Percentiles rank a stretch among this genome's conserved stretches.
Conservation (phyloP, 1,284 basidiomycete species). For the Ustanciosporium gigantosporum region DNA sequence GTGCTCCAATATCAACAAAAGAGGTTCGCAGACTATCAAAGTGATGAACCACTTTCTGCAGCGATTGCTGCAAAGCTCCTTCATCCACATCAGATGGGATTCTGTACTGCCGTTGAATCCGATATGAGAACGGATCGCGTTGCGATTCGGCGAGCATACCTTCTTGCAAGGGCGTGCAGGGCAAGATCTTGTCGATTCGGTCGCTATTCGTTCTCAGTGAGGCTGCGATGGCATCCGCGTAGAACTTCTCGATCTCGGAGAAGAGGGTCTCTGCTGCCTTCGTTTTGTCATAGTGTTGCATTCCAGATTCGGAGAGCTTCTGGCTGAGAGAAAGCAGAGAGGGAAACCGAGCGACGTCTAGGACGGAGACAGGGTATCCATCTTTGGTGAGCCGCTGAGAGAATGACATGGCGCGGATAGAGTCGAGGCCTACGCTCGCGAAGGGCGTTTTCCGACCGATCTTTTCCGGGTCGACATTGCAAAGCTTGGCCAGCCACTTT, state of each 20-base stretch:
- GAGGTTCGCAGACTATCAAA: slow-evolving; percentile 49
- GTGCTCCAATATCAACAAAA: slow-evolving; percentile 36
- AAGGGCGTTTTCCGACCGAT: slow-evolving; percentile 51
- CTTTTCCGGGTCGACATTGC: slow-evolving; percentile 32
- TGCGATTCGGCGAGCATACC: slow-evolving; percentile 57
- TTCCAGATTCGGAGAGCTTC: slow-evolving; percentile 27
- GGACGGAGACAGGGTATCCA: slow-evolving; percentile 51
- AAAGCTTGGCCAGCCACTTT: slow-evolving; percentile 43
- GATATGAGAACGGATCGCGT: slow-evolving; percentile 40
- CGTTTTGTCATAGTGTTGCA: slow-evolving; percentile 16
- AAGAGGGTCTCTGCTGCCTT: slow-evolving; percentile 17
- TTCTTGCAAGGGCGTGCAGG: slow-evolving; percentile 49
- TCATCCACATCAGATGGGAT: slow-evolving; percentile 32
- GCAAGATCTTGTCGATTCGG: slow-evolving; percentile 29
- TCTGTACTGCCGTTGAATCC: slow-evolving; percentile 51
- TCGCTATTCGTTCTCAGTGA: slow-evolving; percentile 7
- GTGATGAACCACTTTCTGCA: slow-evolving; percentile 14
- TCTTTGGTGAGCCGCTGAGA: slow-evolving; percentile 37
- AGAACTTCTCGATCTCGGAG: slow-evolving; percentile 12
- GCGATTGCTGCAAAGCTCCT: slow-evolving; percentile 16
- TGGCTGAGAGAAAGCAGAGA: slow-evolving; percentile 41
- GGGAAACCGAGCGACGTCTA: slow-evolving; percentile 54
- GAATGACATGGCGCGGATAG: slow-evolving; percentile 58
- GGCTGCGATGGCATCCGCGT: slow-evolving; percentile 10
- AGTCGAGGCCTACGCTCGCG: slow-evolving; percentile 56